A percentile compares a stretch with the other conserved stretches of the same genome.
Conservation (phyloP, 148 eudicot genomes). For the Amaranthus cruentus region DNA sequence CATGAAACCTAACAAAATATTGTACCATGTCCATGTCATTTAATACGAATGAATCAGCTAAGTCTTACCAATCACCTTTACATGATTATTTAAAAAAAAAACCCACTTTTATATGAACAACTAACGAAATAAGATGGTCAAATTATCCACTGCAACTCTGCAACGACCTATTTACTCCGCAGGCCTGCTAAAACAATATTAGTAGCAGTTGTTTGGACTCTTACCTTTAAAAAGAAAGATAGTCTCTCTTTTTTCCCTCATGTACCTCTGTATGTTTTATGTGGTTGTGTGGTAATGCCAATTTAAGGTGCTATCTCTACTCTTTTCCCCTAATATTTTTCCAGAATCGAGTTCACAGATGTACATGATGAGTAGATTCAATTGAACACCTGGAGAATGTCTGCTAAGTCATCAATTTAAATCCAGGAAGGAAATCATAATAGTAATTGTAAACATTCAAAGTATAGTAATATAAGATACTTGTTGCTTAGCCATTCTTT, state of each 20-base stretch:
- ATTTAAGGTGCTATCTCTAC: not conserved
- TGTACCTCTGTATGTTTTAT: not conserved
- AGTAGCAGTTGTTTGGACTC: not conserved
- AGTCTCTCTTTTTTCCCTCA: not conserved
- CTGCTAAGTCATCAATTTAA: not conserved
- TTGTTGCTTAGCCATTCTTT: not conserved
- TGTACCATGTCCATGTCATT: no score
- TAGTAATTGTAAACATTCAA: no score
- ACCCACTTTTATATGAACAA: no score
- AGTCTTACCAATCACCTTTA: no score
- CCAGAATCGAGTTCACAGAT: not conserved
- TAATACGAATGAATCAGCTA: no score
- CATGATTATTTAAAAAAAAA: no score
- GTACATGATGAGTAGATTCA: not conserved
- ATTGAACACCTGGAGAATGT: not conserved
- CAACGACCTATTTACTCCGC: no score
- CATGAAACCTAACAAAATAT: no score
- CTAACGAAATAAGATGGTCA: no score
- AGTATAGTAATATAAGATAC: no score
- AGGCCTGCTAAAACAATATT: not conserved
- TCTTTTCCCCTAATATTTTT: not conserved
- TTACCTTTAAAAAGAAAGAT: not conserved
- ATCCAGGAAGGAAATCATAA: no score
- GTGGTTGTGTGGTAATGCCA: not conserved
- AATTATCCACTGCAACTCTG: no score